Percentiles rank a stretch among this genome's conserved stretches.
Evolutionary conservation across 139 green algal species (phyloP).

Genomic region (Chlorella sorokiniana): DNA sequence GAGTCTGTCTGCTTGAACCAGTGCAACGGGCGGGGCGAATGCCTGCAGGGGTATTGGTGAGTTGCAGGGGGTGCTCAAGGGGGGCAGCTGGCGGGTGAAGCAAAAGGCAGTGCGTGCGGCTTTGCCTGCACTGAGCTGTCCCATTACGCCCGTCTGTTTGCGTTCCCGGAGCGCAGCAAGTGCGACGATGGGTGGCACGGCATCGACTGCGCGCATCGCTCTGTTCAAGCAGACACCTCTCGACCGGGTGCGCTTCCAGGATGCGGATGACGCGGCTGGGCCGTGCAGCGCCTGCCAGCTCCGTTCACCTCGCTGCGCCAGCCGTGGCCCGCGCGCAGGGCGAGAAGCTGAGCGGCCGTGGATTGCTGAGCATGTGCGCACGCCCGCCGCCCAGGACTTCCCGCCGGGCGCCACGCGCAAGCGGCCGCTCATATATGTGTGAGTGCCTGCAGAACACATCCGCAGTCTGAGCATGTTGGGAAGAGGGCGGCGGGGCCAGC

Average conservation of each 20-base stretch:
- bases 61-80: too few relatives aligned
- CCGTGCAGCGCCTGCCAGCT: neutral
- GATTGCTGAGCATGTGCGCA: conserved; percentile 13
- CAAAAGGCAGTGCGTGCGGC: too few relatives aligned
- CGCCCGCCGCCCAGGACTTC: conserved; percentile 12
- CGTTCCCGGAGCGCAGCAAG: neutral
- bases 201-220: neutral
- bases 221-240: neutral
- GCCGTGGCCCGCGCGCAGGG: neutral
- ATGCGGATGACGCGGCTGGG: too few relatives aligned
- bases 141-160: neutral
- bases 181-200: neutral
- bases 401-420: neutral
- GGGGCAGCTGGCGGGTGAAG: too few relatives aligned
- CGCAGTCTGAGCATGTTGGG: too few relatives aligned
- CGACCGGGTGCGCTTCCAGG: neutral
- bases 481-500: too few relatives aligned
- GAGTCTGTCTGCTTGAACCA: conserved; percentile 52
- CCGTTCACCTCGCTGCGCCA: neutral
- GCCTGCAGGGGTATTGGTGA: conserved; percentile 53
- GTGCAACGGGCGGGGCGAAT: conserved; percentile 60
- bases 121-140: neutral
- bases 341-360: neutral
- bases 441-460: too few relatives aligned
- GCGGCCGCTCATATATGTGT: conserved; percentile 25